Percentiles rank a stretch among this genome's conserved stretches.
Evolutionary conservation across 2,329 filamentous ascomycete genomes (phyloP).

Genomic region (Fusarium goolgardi): DNA sequence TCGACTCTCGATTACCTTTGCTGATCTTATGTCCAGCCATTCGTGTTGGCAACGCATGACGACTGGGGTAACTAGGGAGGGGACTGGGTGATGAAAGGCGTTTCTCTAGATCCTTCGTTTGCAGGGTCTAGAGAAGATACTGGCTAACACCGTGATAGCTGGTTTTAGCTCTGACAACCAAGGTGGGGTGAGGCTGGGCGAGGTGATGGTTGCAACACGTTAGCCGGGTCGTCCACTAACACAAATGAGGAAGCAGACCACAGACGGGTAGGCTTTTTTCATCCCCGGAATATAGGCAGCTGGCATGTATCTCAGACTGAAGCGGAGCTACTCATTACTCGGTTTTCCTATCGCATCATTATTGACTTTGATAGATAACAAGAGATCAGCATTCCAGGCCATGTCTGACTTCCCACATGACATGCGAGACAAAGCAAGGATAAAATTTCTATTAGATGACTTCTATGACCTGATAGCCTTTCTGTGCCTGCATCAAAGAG

Average conservation of each 20-base stretch:
- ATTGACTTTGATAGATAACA: no score
- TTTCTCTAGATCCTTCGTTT: neutral
- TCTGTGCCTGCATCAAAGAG: neutral
- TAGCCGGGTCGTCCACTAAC: neutral
- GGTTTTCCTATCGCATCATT: neutral
- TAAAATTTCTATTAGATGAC: neutral
- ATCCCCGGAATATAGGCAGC: neutral
- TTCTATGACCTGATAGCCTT: slow-evolving; percentile 2
- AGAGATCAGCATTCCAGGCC: neutral
- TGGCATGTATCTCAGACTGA: slow-evolving; percentile 4
- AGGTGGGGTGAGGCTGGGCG: neutral
- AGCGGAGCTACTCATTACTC: neutral
- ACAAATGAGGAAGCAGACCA: neutral
- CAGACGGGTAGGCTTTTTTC: neutral
- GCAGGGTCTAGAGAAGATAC: neutral
- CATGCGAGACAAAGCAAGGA: neutral
- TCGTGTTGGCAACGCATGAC: neutral
- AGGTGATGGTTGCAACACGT: neutral
- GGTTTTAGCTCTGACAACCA: neutral
- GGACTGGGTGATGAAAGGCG: neutral
- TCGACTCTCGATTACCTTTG: neutral
- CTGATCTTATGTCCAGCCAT: slow-evolving; percentile 6
- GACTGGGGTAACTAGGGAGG: neutral
- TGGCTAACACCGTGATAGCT: neutral
- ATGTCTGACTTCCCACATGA: neutral